Evolutionary conservation across 768 basidiomycete species (phyloP).

Genomic region (Pleurotus salmoneostramineus): DNA sequence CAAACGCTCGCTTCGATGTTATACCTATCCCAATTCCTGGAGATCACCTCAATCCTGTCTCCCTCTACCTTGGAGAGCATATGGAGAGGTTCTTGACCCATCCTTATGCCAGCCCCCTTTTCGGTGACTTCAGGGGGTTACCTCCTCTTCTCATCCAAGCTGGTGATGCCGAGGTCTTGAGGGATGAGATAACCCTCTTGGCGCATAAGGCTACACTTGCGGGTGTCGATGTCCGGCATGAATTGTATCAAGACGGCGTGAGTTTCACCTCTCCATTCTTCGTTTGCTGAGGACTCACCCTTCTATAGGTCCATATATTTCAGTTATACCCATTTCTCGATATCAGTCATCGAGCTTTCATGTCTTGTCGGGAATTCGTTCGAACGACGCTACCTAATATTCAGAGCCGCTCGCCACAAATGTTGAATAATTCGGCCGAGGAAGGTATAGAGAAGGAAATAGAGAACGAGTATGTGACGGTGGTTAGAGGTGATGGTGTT

Average conservation of each 20-base stretch:
- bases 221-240: constrained; percentile 83
- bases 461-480: constrained; percentile 56
- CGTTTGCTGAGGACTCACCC: background rate
- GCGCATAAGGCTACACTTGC: constrained; percentile 90
- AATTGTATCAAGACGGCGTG: constrained; percentile 89
- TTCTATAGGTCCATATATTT: constrained; percentile 78
- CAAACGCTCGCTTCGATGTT: constrained; percentile 84
- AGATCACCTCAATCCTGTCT: constrained; percentile 90
- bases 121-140: constrained; percentile 82
- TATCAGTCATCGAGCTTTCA: constrained; percentile 59
- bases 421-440: constrained; percentile 53
- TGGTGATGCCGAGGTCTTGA: constrained; percentile 92
- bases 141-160: constrained; percentile 91
- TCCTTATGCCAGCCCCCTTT: constrained; percentile 93
- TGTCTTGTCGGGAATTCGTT: constrained; percentile 69
- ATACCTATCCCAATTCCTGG: constrained; percentile 68
- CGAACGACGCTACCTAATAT: constrained; percentile 51
- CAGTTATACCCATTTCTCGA: constrained; percentile 82
- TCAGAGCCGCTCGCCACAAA: constrained; percentile 45
- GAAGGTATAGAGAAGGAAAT: constrained; percentile 66
- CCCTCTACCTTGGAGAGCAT: constrained; percentile 85
- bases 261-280: constrained; percentile 19
- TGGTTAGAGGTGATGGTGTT: constrained; percentile 74
- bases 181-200: constrained; percentile 88
- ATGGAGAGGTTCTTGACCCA: constrained; percentile 86